Evolutionary conservation across 176 grass and related monocot species (phyloP).

Genomic region (Triticum aestivum): DNA sequence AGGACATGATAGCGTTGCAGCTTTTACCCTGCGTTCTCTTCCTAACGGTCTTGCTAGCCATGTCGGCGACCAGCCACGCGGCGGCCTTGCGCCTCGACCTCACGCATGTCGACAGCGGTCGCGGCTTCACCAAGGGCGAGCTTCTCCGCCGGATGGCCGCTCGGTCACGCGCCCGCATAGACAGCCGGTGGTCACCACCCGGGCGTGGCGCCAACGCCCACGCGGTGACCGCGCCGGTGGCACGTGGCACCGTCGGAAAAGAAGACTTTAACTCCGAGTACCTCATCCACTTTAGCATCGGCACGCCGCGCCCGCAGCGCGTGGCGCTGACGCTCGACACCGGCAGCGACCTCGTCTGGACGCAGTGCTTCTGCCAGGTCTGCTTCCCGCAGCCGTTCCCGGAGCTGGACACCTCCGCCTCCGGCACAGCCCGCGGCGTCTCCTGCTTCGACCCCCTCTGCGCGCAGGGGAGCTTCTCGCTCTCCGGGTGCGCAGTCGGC

Average conservation of each 20-base stretch:
- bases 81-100: conserved; percentile 34
- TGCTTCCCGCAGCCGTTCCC: conserved; percentile 50
- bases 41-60: neutral
- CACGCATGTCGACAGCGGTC: conserved; percentile 46
- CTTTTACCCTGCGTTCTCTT: conserved; percentile 11
- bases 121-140: conserved; percentile 48
- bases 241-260: conserved; percentile 23
- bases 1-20: neutral
- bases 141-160: conserved; percentile 40
- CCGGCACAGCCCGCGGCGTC: conserved; percentile 7
- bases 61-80: neutral
- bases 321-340: conserved; percentile 76
- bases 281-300: conserved; percentile 51
- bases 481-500: neutral
- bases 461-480: conserved; percentile 23
- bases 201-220: neutral
- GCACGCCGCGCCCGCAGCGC: conserved; percentile 22
- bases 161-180: conserved; percentile 31
- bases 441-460: conserved; percentile 41
- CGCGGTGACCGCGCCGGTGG: neutral
- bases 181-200: neutral
- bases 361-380: conserved; percentile 53
- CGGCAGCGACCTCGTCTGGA: conserved; percentile 89
- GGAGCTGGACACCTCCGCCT: conserved; percentile 15
- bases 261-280: conserved; percentile 39